A percentile compares a stretch with the other conserved stretches of the same genome.
phyloP scores from a whole-genome alignment of 2,329 filamentous ascomycete genomes.

The Epicoccum sorghinum region DNA sequence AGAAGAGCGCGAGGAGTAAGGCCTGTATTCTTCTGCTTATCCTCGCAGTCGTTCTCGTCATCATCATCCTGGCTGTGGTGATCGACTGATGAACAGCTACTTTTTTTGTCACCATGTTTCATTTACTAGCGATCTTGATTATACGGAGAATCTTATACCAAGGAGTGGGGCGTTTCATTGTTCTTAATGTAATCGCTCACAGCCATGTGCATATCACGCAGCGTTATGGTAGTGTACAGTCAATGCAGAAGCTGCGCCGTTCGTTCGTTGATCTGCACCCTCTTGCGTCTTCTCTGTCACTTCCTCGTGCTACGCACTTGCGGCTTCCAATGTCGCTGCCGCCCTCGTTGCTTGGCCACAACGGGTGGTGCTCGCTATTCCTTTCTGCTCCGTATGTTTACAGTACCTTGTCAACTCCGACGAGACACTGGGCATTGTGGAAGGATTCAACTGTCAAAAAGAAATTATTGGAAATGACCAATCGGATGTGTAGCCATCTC shows the following conservation, averaged over 20 bases:
- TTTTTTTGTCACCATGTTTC: slow-evolving; percentile 8
- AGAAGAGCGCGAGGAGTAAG: slow-evolving; percentile 94
- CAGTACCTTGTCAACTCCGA: too few relatives aligned
- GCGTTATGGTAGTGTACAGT: slow-evolving; percentile 1
- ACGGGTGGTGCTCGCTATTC: too few relatives aligned
- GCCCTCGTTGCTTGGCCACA: neutral
- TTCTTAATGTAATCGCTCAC: neutral
- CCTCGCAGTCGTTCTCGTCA: slow-evolving; percentile 83
- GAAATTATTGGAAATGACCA: too few relatives aligned
- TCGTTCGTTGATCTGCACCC: neutral
- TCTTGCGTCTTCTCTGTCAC: neutral
- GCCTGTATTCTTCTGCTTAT: slow-evolving; percentile 91
- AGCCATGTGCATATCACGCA: neutral
- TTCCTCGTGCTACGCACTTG: neutral
- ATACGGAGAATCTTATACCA: slow-evolving; percentile 23
- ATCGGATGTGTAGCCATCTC: too few relatives aligned
- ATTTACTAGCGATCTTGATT: slow-evolving; percentile 14
- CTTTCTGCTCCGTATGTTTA: too few relatives aligned
- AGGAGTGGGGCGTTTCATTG: slow-evolving; percentile 14
- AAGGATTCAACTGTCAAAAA: too few relatives aligned
- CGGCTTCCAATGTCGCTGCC: slow-evolving; percentile 1
- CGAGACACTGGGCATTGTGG: too few relatives aligned
- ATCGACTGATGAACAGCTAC: slow-evolving; percentile 62
- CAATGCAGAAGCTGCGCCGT: slow-evolving; percentile 5
- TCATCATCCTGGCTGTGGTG: slow-evolving; percentile 86